Evolutionary conservation across 371 early-diverging fungal genomes (phyloP).

Genomic region (Mortierella sp.): DNA sequence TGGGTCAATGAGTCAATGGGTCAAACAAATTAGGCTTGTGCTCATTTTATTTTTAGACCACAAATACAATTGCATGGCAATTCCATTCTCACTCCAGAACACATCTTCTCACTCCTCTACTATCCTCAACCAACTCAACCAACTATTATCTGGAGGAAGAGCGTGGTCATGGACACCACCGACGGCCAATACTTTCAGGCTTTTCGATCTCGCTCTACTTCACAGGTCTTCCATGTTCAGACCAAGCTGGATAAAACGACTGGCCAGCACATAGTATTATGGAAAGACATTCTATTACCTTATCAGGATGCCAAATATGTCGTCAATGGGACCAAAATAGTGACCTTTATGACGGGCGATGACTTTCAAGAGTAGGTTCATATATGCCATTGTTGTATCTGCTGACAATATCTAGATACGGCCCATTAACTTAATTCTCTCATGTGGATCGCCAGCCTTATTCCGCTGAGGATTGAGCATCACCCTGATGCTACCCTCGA

Average conservation of each 20-base stretch:
- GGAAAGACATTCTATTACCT: slow-evolving; percentile 15
- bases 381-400: not conserved
- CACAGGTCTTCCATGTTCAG: not conserved
- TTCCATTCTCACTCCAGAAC: too few relatives aligned
- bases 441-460: slow-evolving; percentile 1
- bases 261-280: slow-evolving; percentile 8
- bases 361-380: slow-evolving; percentile 21
- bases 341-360: slow-evolving; percentile 21
- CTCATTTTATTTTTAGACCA: too few relatives aligned
- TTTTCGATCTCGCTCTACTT: not conserved
- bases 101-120: too few relatives aligned
- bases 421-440: not conserved
- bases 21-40: too few relatives aligned
- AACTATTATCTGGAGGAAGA: too few relatives aligned
- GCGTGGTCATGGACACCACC: not conserved
- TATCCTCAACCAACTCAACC: too few relatives aligned
- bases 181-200: not conserved
- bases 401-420: not conserved
- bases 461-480: slow-evolving; percentile 9
- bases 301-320: slow-evolving; percentile 14
- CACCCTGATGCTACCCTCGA: slow-evolving; percentile 13
- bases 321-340: not conserved
- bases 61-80: too few relatives aligned
- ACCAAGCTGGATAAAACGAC: not conserved
- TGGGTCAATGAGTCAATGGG: too few relatives aligned